A percentile compares a stretch with the other conserved stretches of the same genome.
phyloP scores from a whole-genome alignment of 495 filamentous ascomycete species.

The Tuber aestivum region DNA sequence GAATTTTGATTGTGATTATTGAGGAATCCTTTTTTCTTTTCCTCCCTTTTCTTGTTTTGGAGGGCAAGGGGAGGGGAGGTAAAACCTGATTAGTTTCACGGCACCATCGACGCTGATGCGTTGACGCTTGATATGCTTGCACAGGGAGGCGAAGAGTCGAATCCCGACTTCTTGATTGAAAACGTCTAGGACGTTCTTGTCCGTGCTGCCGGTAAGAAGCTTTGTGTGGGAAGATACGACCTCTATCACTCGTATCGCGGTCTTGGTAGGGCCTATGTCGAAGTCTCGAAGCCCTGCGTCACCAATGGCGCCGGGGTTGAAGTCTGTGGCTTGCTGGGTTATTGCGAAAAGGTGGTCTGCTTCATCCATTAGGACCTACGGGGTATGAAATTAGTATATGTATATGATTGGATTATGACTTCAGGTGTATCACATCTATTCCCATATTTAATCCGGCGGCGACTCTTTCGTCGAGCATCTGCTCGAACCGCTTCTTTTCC shows the following conservation, averaged over 20 bases:
- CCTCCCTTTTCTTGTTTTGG: background rate
- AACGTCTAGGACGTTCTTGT: constrained; percentile 95
- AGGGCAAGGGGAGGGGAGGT: background rate
- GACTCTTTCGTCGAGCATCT: constrained; percentile 96
- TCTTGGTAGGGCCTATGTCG: constrained; percentile 76
- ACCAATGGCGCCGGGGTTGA: constrained; percentile 61
- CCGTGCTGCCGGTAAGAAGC: constrained; percentile 86
- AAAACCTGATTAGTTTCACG: constrained; percentile 77
- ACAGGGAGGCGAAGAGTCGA: constrained; percentile 78
- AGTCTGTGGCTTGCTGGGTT: constrained; percentile 78
- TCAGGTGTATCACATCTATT: constrained; percentile 62
- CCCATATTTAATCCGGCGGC: constrained; percentile 94
- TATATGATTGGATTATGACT: background rate
- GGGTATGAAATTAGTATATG: background rate
- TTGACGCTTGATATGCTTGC: constrained; percentile 96
- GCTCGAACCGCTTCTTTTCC: constrained; percentile 97
- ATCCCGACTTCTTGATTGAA: constrained; percentile 98
- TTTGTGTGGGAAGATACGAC: constrained; percentile 80
- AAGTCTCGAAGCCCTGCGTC: constrained; percentile 41
- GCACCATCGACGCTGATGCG: constrained; percentile 84
- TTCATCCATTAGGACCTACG: constrained; percentile 74
- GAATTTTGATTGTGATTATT: background rate
- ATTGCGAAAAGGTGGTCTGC: constrained; percentile 93
- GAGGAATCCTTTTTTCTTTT: background rate
- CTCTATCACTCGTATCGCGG: constrained; percentile 72